Base-by-base conservation (phyloP, 495 filamentous ascomycete species). In the Lichina pygmaea region DNA sequence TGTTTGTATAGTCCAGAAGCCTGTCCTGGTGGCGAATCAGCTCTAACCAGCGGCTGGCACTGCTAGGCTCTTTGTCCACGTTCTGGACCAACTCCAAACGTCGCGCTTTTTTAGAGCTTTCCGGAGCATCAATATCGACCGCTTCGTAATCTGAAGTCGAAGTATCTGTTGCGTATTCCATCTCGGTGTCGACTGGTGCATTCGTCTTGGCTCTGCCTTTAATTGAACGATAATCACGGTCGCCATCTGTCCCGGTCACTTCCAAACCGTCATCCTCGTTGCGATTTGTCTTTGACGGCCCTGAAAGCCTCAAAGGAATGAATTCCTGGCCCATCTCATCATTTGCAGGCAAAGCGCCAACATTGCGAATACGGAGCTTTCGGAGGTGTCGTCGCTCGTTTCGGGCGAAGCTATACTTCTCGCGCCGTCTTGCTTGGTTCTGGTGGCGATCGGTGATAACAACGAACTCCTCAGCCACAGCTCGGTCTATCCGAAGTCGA, bases 21-120 rank as follows among this genome's bases (percentile, higher is more conserved):
- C 46, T 49, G 50, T 81, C 72, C 59, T 94, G 89, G 43, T 85
- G 70, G 11, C 75, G 57, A 43, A 92, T 75, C 6, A 93, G 66
- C 36, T 66, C 61, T 0, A 92, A 58, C 86, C 89, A 95, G 33
- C 71, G 64, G 32, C 66, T 59, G 33, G 79, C 60, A 52, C 89
- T 71, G n/a, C 57, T 48, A 4, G 83, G 84, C 40, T 70, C 53
- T 15, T 71, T 55, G 39, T 77, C 71, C 16, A 82, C 67, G 15
- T 54, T 64, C 15, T 65, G 65, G 5, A 62, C 65, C 36, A 93
- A 57, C 43, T 74, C 63, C 3, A 72, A 60, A 45, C 74, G 73
- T 37, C 54, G 64, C 43, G 63, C 53, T 44, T 60, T 67, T 31
- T 57, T 38, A 31, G 62, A 59, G 38, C 48, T 58, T 54, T 32